phyloP scores from a whole-genome alignment of 305 asterid species.

The Striga hermonthica region DNA sequence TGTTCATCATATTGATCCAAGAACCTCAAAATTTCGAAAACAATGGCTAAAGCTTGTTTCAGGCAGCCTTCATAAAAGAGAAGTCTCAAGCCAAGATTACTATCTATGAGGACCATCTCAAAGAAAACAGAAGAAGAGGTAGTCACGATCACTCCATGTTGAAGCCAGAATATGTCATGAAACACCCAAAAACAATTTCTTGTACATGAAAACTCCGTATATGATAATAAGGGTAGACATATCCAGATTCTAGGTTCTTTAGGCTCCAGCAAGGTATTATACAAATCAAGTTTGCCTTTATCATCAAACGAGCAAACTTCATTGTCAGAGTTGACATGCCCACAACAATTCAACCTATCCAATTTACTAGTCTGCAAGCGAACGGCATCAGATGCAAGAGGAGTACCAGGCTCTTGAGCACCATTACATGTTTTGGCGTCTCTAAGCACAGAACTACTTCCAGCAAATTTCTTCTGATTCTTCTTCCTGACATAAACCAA shows the following conservation, averaged over 20 bases:
- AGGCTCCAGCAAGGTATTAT: slow-evolving; percentile 34
- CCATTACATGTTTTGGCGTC: slow-evolving; percentile 33
- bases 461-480: slow-evolving; percentile 32
- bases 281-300: slow-evolving; percentile 40
- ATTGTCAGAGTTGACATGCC: slow-evolving; percentile 31
- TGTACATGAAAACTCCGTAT: slow-evolving; percentile 30
- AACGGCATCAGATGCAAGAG: not conserved
- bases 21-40: slow-evolving; percentile 46
- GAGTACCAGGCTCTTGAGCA: slow-evolving; percentile 24
- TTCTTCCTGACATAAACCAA: slow-evolving; percentile 64
- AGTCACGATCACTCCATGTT: slow-evolving; percentile 47
- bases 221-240: slow-evolving; percentile 39
- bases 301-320: slow-evolving; percentile 39
- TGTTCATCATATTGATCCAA: slow-evolving; percentile 45
- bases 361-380: slow-evolving; percentile 17
- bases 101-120: slow-evolving; percentile 78
- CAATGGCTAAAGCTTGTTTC: slow-evolving; percentile 49
- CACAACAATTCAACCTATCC: slow-evolving; percentile 17
- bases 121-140: slow-evolving; percentile 54
- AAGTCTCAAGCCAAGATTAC: slow-evolving; percentile 54
- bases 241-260: slow-evolving; percentile 39
- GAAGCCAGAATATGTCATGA: slow-evolving; percentile 39
- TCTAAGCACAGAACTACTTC: slow-evolving; percentile 28
- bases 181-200: slow-evolving; percentile 37
- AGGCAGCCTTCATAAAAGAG: slow-evolving; percentile 61